Base-by-base conservation (phyloP, 228 moss, liverwort and hornwort genomes). In the Sphagnum magellanicum region DNA sequence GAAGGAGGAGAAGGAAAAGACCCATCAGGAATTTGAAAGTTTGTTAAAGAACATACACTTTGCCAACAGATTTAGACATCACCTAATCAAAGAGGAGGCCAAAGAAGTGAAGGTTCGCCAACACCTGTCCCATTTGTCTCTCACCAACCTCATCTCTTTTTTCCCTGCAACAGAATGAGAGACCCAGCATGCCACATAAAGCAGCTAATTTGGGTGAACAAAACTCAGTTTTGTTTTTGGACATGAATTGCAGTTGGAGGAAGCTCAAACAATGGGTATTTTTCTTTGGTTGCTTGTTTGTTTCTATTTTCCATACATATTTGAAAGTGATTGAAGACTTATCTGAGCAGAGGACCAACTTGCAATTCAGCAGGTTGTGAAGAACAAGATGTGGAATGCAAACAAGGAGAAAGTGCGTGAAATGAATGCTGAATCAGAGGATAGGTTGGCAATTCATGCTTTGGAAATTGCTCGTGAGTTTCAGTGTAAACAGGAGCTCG, bases 401-500 rank as follows among this genome's bases (percentile, higher is more conserved):
- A 83, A 75, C 14, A 77, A 62, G 16, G 68, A 32, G 67, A 10
- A 74, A 7, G 79, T 79, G 4, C 74, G 68, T 65, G 77, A 79
- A 16, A 10, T 77, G 6, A 83, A 67, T 72, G 79, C 64, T 4
- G 70, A 77, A 72, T 77, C 77, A 8, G 68, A 83, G 8, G 70
- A 79, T 52, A 74, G 74, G 59, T 70, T 79, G 0, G 70, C 75
- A 7, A 57, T 79, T 14, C 72, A 74, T 51, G 63, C 83, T 13
- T 74, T 79, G 67, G 72, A 83, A 77, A 16, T 52, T 62, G 70
- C 79, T 55, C 70, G 65, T 4, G 79, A 83, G 0, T 77, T 72
- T 48, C 75, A 79, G 50, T 79, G 79, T 70, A 83, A 73, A 77
- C 79, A 83, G 67, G 77, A 83, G 67, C 77, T 83, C 53, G 77